Evolutionary conservation across 306 rosid species (phyloP).

Genomic region (Gastrolobium bilobum): DNA sequence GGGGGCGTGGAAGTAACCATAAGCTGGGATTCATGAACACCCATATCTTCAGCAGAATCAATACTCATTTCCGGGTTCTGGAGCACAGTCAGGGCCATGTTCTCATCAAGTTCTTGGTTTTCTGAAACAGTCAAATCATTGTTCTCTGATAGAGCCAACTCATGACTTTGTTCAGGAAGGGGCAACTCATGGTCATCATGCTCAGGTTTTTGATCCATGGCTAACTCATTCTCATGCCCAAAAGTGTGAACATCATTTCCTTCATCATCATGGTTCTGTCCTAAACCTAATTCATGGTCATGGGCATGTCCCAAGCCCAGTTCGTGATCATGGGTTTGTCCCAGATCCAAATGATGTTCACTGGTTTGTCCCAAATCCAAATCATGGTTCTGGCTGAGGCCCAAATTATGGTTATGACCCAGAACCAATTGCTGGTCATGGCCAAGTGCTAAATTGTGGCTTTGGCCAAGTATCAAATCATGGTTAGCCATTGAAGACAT

Average conservation of each 20-base stretch:
- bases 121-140: constrained; percentile 72
- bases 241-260: constrained; percentile 65
- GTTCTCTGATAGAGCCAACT: constrained; percentile 58
- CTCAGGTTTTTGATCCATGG: constrained; percentile 80
- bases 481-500: constrained; percentile 72
- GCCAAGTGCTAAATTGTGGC: constrained; percentile 69
- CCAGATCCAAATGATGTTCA: constrained; percentile 66
- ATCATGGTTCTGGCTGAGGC: constrained; percentile 64
- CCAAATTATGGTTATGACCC: constrained; percentile 71
- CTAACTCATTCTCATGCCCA: constrained; percentile 65
- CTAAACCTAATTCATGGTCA: constrained; percentile 70
- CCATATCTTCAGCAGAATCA: constrained; percentile 61
- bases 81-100: constrained; percentile 60
- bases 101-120: constrained; percentile 73
- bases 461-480: constrained; percentile 79
- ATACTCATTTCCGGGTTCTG: constrained; percentile 72
- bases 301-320: constrained; percentile 59
- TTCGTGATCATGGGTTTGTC: constrained; percentile 58
- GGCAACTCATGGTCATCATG: constrained; percentile 68
- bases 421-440: constrained; percentile 77
- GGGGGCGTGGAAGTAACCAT: constrained; percentile 50
- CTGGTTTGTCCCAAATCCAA: constrained; percentile 67
- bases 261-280: constrained; percentile 65
- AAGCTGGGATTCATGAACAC: constrained; percentile 57
- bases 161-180: constrained; percentile 63